A percentile compares a stretch with the other conserved stretches of the same genome.
These are phyloP conservation scores for Lachancea meyersii DNA, from an alignment of 805 yeast genomes.

Conservation along the genomic window DNA sequence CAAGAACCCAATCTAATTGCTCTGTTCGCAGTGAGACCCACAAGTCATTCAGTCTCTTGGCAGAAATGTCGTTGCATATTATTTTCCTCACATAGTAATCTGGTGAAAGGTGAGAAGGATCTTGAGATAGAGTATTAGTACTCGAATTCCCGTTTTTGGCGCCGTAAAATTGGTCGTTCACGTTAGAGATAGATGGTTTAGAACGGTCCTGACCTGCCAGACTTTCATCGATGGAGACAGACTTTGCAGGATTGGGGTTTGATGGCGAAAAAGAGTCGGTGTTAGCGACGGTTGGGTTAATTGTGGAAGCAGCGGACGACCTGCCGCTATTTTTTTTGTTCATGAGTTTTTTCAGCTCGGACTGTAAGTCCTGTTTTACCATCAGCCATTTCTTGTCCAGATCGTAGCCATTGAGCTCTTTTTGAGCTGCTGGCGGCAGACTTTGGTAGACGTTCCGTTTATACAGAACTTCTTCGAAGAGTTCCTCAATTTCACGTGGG, in stretches of 20 bases:
- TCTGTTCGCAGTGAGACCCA: constrained; percentile 93
- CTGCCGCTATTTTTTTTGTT: constrained; percentile 24
- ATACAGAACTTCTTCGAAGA: constrained; percentile 76
- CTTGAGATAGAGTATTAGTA: constrained; percentile 21
- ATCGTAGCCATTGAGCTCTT: constrained; percentile 68
- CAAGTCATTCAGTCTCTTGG: constrained; percentile 68
- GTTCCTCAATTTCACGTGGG: constrained; percentile 57
- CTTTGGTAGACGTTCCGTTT: constrained; percentile 65
- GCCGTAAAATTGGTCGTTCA: constrained; percentile 5
- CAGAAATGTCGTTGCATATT: constrained; percentile 60
- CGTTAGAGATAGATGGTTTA: constrained; percentile 4
- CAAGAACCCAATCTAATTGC: constrained; percentile 73
- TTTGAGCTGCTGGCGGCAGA: constrained; percentile 65
- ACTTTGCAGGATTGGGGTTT: not conserved
- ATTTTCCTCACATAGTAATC: constrained; percentile 70
- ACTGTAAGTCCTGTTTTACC: constrained; percentile 75
- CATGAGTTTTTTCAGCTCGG: constrained; percentile 58
- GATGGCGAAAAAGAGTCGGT: not conserved
- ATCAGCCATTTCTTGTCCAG: constrained; percentile 86
- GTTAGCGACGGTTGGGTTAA: not conserved
- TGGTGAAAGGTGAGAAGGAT: constrained; percentile 45
- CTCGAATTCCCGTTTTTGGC: constrained; percentile 21
- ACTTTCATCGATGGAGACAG: constrained; percentile 1
- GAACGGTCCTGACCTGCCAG: not conserved
- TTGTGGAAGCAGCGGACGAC: constrained; percentile 1